A percentile compares a stretch with the other conserved stretches of the same genome.
Evolutionary conservation across 768 basidiomycete species (phyloP).

Genomic region (Tephrocybe sp.): DNA sequence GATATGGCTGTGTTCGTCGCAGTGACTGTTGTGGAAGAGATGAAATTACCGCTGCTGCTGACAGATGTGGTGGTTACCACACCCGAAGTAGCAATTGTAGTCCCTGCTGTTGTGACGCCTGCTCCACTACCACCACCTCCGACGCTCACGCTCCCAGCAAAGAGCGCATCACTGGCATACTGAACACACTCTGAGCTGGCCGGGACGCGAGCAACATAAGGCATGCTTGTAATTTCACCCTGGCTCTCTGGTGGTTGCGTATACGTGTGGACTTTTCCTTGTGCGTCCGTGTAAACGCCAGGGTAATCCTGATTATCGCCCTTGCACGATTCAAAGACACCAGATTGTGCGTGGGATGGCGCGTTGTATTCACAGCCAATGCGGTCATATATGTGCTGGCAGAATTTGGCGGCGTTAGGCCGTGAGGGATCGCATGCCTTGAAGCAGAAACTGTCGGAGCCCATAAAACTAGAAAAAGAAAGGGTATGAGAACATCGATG

Average conservation of each 20-base stretch:
- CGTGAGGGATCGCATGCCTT: conserved; percentile 60
- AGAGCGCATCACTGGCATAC: conserved; percentile 31
- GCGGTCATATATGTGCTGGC: conserved; percentile 22
- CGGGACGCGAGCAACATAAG: conserved; percentile 37
- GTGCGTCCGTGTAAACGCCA: conserved; percentile 39
- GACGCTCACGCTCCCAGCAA: conserved; percentile 17
- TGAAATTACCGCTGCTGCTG: background rate
- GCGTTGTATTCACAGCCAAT: conserved; percentile 49
- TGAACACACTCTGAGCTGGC: conserved; percentile 34
- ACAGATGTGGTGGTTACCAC: background rate
- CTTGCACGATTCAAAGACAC: conserved; percentile 62
- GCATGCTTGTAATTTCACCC: conserved; percentile 35
- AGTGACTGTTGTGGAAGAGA: background rate
- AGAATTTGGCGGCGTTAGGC: conserved; percentile 22
- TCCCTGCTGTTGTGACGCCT: background rate
- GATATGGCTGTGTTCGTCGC: background rate
- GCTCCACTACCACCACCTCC: conserved; percentile 4
- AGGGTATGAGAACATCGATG: conserved; percentile 13
- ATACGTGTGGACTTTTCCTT: conserved; percentile 39
- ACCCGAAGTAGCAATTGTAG: background rate
- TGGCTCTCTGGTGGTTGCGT: conserved; percentile 37
- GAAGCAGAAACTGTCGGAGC: conserved; percentile 22
- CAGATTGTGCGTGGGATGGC: conserved; percentile 58
- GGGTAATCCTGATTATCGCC: conserved; percentile 53
- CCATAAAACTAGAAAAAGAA: conserved; percentile 29